Percentiles rank a stretch among this genome's conserved stretches.
Conservation (phyloP, 1,284 basidiomycete genomes). For the Cutaneotrichosporon dermatis region DNA sequence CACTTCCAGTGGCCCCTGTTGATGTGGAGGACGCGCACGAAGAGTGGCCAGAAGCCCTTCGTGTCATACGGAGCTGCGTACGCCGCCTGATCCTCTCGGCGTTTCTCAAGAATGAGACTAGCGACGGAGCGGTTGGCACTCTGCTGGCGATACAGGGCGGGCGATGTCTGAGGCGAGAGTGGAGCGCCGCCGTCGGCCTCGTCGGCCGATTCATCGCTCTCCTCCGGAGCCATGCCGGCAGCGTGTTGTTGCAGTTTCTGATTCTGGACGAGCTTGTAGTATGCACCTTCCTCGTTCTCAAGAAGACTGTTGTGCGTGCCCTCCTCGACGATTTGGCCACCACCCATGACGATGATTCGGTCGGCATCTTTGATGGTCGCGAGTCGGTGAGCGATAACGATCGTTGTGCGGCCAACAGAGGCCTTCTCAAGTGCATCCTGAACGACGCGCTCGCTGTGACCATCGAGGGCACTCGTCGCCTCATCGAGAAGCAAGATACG, state of each 20-base stretch:
- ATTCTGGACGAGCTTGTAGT: constrained; percentile 37
- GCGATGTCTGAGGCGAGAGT: constrained; percentile 1
- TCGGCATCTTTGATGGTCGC: constrained; percentile 52
- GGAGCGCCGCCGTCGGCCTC: constrained; percentile 5
- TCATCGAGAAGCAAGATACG: constrained; percentile 45
- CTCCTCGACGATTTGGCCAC: constrained; percentile 72
- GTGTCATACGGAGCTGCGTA: constrained; percentile 6
- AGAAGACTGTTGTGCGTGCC: constrained; percentile 79
- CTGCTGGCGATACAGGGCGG: constrained; percentile 10
- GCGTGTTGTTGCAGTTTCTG: constrained; percentile 34
- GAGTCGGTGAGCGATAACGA: constrained; percentile 53
- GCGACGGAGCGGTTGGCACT: constrained; percentile 16
- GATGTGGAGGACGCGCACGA: constrained; percentile 8
- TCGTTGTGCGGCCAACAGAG: constrained; percentile 56
- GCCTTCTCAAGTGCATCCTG: constrained; percentile 93
- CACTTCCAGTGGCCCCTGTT: constrained; percentile 41
- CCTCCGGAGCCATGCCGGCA: constrained; percentile 2
- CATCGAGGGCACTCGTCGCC: constrained; percentile 85
- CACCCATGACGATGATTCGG: constrained; percentile 82
- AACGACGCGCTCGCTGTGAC: constrained; percentile 83
- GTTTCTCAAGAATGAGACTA: constrained; percentile 13
- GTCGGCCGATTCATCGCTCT: background rate
- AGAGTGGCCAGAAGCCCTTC: constrained; percentile 4
- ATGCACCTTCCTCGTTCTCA: constrained; percentile 56
- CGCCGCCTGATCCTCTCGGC: constrained; percentile 2